Evolutionary conservation across 495 filamentous ascomycete genomes (phyloP).

Genomic region (Aspergillus biplanus): DNA sequence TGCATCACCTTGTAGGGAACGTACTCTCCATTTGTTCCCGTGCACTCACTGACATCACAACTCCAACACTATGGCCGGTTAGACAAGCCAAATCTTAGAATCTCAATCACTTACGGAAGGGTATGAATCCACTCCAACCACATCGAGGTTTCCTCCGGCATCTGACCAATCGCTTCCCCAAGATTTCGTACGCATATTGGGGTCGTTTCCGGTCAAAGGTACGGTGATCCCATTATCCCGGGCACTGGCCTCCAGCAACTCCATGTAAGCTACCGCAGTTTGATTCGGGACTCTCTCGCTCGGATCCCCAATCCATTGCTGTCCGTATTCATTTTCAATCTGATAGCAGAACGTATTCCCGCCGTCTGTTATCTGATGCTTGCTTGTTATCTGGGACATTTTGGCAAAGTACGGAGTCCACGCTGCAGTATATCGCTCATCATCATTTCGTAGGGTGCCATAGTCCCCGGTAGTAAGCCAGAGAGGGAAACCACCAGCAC

Average conservation of each 20-base stretch:
- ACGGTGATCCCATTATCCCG: constrained; percentile 57
- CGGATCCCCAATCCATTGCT: constrained; percentile 54
- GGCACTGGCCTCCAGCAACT: constrained; percentile 53
- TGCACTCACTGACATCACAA: constrained; percentile 59
- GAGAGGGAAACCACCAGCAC: constrained; percentile 60
- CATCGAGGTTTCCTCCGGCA: constrained; percentile 60
- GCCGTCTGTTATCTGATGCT: constrained; percentile 60
- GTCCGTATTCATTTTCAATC: constrained; percentile 64
- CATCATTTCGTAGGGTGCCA: constrained; percentile 59
- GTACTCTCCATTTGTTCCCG: constrained; percentile 57
- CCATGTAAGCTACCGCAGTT: constrained; percentile 57
- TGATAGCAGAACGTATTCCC: constrained; percentile 59
- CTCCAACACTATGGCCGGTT: constrained; percentile 53
- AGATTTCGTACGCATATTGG: constrained; percentile 53
- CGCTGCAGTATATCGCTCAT: constrained; percentile 58
- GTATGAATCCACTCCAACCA: constrained; percentile 61
- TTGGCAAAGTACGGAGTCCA: constrained; percentile 52
- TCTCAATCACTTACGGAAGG: constrained; percentile 43
- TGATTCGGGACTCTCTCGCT: constrained; percentile 48
- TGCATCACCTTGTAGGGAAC: constrained; percentile 54
- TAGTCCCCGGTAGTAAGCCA: constrained; percentile 68
- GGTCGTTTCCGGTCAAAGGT: constrained; percentile 59
- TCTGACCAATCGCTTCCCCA: constrained; percentile 58
- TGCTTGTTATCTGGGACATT: constrained; percentile 51
- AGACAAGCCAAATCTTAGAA: not conserved